Evolutionary conservation across 2,329 filamentous ascomycete genomes (phyloP), one percentile per base, ranked within the genome.

Genomic region (Daldinia sp.): DNA sequence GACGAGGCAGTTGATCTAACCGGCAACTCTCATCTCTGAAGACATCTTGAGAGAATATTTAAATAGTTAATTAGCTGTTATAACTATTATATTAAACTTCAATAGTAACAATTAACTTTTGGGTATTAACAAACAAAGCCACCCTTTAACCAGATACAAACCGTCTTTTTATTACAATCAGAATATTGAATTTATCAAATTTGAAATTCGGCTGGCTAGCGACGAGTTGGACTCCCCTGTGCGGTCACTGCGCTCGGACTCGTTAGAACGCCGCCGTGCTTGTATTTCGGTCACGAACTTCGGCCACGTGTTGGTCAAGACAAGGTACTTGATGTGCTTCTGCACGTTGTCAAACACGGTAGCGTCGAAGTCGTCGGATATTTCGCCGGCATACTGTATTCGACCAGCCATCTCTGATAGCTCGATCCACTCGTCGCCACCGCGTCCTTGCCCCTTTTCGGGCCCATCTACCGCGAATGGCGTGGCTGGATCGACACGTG

Each of bases 261-360:
- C 74, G 20, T 44, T 60, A 1, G 74, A 76, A 2, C 67, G 69
- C 23, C 73, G 61, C 12, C 68, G 67, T 0, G 60, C 35, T 28
- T 69, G 69, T 15, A 70, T 65, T 60, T 83, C 80, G 54, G 77
- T 80, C 44, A 87, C 82, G 72, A 86, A 89, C 74, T 86, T 87
- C 33, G 86, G 85, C 89, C 90, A 92, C 0, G 90, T 92, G 74
- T 91, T 91, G 13, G 88, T 90, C 65, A 91, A 79, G 2, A 92
- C 89, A 5, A 91, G 82, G 66, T 91, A 89, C 77, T 90, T 90
- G 79, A 92, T 86, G 72, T 84, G 85, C n/a, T 79, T 78, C 74
- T 89, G 84, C 0, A 88, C 87, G 3, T 79, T 82, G 72, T 90
- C 88, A 73, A 92, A 91, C 1, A 91, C 82, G 0, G 75, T 74